These are phyloP conservation scores for Geranomyces michiganensis DNA, from an alignment of 192 early-diverging fungal species.

Conservation along the genomic window DNA sequence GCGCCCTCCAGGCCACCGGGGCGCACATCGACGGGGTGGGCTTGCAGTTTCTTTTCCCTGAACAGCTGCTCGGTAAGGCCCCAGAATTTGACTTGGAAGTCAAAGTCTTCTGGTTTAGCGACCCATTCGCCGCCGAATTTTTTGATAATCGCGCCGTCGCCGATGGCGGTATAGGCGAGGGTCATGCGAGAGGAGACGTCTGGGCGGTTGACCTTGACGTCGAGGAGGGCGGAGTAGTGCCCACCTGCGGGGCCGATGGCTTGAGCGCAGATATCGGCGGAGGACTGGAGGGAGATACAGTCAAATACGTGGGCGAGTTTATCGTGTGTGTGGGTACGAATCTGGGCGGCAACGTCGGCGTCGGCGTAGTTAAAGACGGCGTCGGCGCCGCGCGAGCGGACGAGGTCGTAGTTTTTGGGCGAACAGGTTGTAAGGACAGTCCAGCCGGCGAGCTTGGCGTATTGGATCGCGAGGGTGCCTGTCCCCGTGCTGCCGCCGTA, in stretches of 20 bases:
- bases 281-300: constrained; percentile 1
- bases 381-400: constrained; percentile 30
- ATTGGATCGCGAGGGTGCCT: constrained; percentile 45
- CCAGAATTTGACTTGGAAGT: constrained; percentile 34
- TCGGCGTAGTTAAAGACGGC: constrained; percentile 33
- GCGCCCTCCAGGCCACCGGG: constrained; percentile 28
- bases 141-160: constrained; percentile 22
- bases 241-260: not conserved
- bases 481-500: constrained; percentile 38
- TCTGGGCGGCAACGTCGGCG: constrained; percentile 9
- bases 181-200: constrained; percentile 5
- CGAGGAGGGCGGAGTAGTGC: constrained; percentile 22
- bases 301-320: constrained; percentile 25
- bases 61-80: constrained; percentile 35
- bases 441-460: constrained; percentile 24
- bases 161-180: constrained; percentile 35
- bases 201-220: not conserved
- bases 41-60: constrained; percentile 37
- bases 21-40: constrained; percentile 15
- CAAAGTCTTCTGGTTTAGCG: constrained; percentile 22
- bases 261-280: constrained; percentile 19
- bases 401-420: constrained; percentile 32
- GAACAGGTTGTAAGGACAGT: constrained; percentile 30
- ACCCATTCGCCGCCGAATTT: not conserved
- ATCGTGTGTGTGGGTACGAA: constrained; percentile 17